Evolutionary conservation across 768 basidiomycete genomes (phyloP).

Genomic region (Agaricus bisporus): DNA sequence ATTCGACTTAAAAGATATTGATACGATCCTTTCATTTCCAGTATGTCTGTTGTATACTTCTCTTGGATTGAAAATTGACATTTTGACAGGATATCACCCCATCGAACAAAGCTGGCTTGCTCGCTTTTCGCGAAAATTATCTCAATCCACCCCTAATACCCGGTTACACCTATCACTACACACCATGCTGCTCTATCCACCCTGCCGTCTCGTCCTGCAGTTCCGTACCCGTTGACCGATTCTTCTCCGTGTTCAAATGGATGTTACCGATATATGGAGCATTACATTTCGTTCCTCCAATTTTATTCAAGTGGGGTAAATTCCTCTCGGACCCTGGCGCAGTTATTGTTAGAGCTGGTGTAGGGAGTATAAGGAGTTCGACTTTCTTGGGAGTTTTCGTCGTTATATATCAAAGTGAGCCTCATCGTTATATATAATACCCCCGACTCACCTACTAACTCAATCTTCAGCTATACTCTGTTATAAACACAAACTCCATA

Average conservation of each 20-base stretch:
- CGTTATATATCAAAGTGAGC: conserved; percentile 72
- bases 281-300: conserved; percentile 80
- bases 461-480: conserved; percentile 45
- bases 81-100: conserved; percentile 46
- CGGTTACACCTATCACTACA: conserved; percentile 25
- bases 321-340: conserved; percentile 61
- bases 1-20: conserved; percentile 52
- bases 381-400: conserved; percentile 86
- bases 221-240: conserved; percentile 58
- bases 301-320: conserved; percentile 70
- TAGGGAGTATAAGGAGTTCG: conserved; percentile 77
- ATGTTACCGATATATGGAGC: conserved; percentile 84
- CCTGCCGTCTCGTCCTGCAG: conserved; percentile 61
- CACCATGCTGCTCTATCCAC: conserved; percentile 71
- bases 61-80: background rate
- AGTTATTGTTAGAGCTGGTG: conserved; percentile 57
- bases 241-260: conserved; percentile 78
- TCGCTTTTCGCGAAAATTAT: conserved; percentile 31
- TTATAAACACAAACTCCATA: conserved; percentile 56
- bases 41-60: conserved; percentile 26
- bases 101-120: conserved; percentile 43
- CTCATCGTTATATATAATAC: background rate
- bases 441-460: conserved; percentile 16
- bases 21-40: conserved; percentile 41
- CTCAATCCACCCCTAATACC: conserved; percentile 24